These are phyloP conservation scores for Podaxis sp. DNA, from an alignment of 768 basidiomycete genomes.

Conservation along the genomic window DNA sequence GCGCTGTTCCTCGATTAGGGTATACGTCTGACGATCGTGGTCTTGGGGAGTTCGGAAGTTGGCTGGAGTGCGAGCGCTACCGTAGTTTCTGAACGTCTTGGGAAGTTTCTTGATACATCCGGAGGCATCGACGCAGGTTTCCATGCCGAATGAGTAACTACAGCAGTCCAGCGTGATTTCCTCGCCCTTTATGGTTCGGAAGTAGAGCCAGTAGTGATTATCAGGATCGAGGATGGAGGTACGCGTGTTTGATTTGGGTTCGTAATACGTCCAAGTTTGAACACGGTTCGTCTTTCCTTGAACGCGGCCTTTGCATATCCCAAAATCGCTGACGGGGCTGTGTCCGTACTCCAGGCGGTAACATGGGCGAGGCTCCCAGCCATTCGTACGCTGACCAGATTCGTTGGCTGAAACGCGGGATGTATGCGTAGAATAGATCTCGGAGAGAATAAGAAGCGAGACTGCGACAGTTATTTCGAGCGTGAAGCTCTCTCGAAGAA, in stretches of 20 bases:
- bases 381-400: not conserved
- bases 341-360: slow-evolving; percentile 33
- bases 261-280: slow-evolving; percentile 17
- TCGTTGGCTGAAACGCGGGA: not conserved
- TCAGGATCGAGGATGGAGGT: slow-evolving; percentile 37
- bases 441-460: not conserved
- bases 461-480: slow-evolving; percentile 1
- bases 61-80: slow-evolving; percentile 8
- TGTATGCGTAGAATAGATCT: slow-evolving; percentile 2
- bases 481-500: not conserved
- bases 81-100: not conserved
- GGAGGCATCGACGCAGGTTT: slow-evolving; percentile 1
- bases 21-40: not conserved
- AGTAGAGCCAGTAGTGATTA: slow-evolving; percentile 51
- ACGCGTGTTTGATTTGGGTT: slow-evolving; percentile 22
- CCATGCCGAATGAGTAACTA: slow-evolving; percentile 1
- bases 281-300: slow-evolving; percentile 21
- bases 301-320: slow-evolving; percentile 35
- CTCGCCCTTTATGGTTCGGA: slow-evolving; percentile 40
- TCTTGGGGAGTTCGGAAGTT: not conserved
- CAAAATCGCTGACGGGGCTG: slow-evolving; percentile 44
- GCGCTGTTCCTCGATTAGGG: not conserved
- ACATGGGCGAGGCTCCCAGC: slow-evolving; percentile 14
- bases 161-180: slow-evolving; percentile 37
- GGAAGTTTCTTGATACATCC: not conserved